A percentile compares a stretch with the other conserved stretches of the same genome.
These are phyloP conservation scores for Chenopodium album DNA, from an alignment of 148 eudicot genomes.

Conservation along the genomic window DNA sequence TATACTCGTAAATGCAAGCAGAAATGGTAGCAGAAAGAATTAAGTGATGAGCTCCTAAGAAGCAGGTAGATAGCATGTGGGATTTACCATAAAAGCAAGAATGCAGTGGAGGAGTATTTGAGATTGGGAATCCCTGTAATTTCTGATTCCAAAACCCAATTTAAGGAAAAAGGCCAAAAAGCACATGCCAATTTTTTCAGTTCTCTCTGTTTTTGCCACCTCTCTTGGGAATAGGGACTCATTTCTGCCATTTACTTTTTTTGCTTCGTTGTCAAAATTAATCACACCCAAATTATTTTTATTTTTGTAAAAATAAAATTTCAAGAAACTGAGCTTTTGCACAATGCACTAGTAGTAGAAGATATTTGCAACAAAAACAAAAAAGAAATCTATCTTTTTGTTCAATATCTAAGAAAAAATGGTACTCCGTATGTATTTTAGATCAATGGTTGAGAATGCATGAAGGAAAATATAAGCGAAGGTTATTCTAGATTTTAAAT, in stretches of 20 bases:
- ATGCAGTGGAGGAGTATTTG: neutral
- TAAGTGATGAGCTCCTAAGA: neutral
- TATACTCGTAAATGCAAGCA: neutral
- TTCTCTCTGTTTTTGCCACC: constrained; percentile 14
- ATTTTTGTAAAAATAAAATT: no score
- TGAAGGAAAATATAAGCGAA: no score
- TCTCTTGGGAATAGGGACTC: constrained; percentile 32
- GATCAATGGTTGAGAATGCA: no score
- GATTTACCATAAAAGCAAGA: constrained; percentile 8
- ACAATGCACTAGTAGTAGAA: no score
- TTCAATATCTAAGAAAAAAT: no score
- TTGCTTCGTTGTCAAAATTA: neutral
- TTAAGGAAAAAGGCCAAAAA: constrained; percentile 16
- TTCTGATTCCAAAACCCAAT: constrained; percentile 27
- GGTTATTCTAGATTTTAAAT: no score
- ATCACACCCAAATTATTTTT: neutral
- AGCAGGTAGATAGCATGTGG: constrained; percentile 22
- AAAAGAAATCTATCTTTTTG: no score
- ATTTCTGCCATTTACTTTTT: constrained; percentile 19
- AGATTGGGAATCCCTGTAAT: constrained; percentile 10
- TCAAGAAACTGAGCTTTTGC: no score
- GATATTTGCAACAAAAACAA: no score
- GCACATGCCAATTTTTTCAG: constrained; percentile 22
- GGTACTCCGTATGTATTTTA: no score
- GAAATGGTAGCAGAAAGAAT: constrained; percentile 16